A percentile compares a stretch with the other conserved stretches of the same genome.
Evolutionary conservation across 371 early-diverging fungal genomes (phyloP).

Genomic region (Nematocida sp.): DNA sequence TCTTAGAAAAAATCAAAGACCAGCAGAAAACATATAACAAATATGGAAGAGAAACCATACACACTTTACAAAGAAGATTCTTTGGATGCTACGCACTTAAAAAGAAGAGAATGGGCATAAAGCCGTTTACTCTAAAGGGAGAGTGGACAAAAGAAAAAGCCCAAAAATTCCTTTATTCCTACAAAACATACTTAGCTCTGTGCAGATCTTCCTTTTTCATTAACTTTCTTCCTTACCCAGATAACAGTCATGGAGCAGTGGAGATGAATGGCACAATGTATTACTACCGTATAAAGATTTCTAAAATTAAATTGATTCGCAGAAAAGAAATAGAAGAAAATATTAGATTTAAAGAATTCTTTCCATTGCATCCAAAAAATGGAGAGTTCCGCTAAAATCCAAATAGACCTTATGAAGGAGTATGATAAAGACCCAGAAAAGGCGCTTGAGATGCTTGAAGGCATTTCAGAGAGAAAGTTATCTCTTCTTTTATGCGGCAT

Average conservation of each 20-base stretch:
- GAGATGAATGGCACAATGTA: conserved; percentile 5
- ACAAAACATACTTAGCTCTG: conserved; percentile 35
- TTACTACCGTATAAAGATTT: conserved; percentile 23
- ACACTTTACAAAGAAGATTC: conserved; percentile 20
- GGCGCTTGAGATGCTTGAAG: not conserved
- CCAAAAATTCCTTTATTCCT: conserved; percentile 31
- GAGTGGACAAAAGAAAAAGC: conserved; percentile 49
- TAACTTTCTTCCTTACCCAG: not conserved
- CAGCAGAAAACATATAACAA: conserved; percentile 27
- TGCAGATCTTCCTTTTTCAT: conserved; percentile 32
- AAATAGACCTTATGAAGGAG: conserved; percentile 26
- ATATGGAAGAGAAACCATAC: conserved; percentile 9
- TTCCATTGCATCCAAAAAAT: not conserved
- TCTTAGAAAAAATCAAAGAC: conserved; percentile 22
- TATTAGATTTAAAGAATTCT: conserved; percentile 3
- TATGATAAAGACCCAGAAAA: conserved; percentile 32
- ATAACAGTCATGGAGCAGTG: not conserved
- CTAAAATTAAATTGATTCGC: conserved; percentile 22
- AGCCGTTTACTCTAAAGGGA: conserved; percentile 47
- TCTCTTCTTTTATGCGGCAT: conserved; percentile 12
- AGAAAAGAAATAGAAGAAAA: conserved; percentile 9
- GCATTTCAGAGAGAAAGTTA: not conserved
- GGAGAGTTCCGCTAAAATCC: conserved; percentile 25
- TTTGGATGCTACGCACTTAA: conserved; percentile 49
- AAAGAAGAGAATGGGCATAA: conserved; percentile 26